These are phyloP conservation scores for Dioszegia hungarica DNA, from an alignment of 768 basidiomycete species.

Conservation along the genomic window DNA sequence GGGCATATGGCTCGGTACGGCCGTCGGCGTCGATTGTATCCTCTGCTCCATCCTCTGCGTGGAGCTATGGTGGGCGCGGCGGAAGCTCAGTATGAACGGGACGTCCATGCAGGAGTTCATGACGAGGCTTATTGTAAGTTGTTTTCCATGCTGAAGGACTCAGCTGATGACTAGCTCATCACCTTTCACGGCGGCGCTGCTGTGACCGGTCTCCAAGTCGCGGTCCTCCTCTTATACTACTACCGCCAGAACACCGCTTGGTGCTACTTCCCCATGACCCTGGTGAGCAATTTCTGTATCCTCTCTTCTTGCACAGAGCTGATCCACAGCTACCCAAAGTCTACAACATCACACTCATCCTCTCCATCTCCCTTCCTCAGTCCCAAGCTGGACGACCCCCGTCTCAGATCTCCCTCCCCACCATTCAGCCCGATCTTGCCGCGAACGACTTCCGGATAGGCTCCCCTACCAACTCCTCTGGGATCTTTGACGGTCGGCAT, in stretches of 20 bases:
- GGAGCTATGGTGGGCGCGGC: conserved; percentile 34
- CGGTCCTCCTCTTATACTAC: conserved; percentile 18
- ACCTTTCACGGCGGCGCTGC: conserved; percentile 33
- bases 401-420: conserved; percentile 8
- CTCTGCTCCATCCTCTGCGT: conserved; percentile 17
- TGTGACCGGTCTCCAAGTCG: conserved; percentile 23
- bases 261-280: conserved; percentile 29
- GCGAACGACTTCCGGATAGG: too few species aligned
- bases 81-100: conserved; percentile 18
- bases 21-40: conserved; percentile 20
- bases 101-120: conserved; percentile 25
- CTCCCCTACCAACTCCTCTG: too few species aligned
- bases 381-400: not conserved
- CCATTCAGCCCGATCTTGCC: not conserved
- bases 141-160: not conserved
- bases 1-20: conserved; percentile 15
- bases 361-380: conserved; percentile 23
- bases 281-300: conserved; percentile 9
- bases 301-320: not conserved
- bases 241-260: conserved; percentile 3
- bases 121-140: conserved; percentile 28
- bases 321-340: conserved; percentile 29
- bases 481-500: too few species aligned
- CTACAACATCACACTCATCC: conserved; percentile 34
- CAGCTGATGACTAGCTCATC: conserved; percentile 19